These are phyloP conservation scores for Leccinum barrowsii DNA, from an alignment of 768 basidiomycete species.

Conservation along the genomic window DNA sequence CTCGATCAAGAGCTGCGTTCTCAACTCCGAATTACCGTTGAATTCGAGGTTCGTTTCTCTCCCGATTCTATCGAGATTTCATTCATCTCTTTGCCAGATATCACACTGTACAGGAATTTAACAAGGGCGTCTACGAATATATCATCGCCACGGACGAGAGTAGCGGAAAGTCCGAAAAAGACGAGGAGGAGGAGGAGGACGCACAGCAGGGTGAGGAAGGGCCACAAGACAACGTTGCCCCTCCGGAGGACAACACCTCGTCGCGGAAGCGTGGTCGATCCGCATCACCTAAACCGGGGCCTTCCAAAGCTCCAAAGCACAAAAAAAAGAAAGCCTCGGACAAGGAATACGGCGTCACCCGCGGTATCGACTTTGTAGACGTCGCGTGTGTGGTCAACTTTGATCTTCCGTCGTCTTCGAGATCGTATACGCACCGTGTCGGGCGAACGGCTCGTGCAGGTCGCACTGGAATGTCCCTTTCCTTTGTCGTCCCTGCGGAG, in stretches of 20 bases:
- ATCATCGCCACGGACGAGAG: constrained; percentile 97
- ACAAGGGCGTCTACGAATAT: constrained; percentile 97
- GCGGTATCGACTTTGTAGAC: constrained; percentile 95
- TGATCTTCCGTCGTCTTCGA: constrained; percentile 86
- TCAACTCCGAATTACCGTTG: constrained; percentile 93
- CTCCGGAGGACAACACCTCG: constrained; percentile 23
- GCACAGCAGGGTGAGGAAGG: constrained; percentile 36
- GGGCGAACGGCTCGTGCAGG: constrained; percentile 97
- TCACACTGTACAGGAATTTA: constrained; percentile 97
- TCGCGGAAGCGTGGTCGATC: constrained; percentile 60
- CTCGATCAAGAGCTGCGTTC: constrained; percentile 90
- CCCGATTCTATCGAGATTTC: neutral
- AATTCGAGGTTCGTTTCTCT: constrained; percentile 67
- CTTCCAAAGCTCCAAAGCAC: constrained; percentile 46
- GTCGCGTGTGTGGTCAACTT: constrained; percentile 98
- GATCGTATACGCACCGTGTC: constrained; percentile 91
- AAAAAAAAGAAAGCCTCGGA: constrained; percentile 51
- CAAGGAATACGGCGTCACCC: constrained; percentile 88
- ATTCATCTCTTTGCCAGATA: constrained; percentile 50
- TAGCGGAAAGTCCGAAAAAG: constrained; percentile 49
- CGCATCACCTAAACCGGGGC: constrained; percentile 35
- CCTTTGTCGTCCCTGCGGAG: constrained; percentile 72
- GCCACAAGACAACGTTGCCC: neutral
- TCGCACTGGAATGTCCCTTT: constrained; percentile 86
- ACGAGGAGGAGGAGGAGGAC: constrained; percentile 38